These are phyloP conservation scores for Rhizopogon salebrosus DNA, from an alignment of 768 basidiomycete species.

Conservation along the genomic window DNA sequence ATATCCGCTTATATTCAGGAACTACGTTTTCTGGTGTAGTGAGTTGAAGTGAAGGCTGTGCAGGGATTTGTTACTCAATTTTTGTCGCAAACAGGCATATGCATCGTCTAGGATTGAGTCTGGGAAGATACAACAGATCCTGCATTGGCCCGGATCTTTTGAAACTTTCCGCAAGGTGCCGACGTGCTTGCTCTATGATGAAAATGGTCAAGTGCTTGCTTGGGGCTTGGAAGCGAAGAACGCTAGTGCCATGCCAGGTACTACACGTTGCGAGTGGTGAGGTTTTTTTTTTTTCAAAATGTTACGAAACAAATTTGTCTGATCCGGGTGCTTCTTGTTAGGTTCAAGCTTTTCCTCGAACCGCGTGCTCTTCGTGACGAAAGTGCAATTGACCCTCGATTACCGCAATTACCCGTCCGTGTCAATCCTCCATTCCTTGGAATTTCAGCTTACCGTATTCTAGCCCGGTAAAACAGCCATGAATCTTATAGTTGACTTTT, in stretches of 20 bases:
- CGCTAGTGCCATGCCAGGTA: constrained; percentile 61
- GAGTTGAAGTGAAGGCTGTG: constrained; percentile 27
- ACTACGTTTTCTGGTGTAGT: constrained; percentile 88
- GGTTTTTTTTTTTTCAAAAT: background rate
- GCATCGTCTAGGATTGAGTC: constrained; percentile 79
- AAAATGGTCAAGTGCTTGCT: constrained; percentile 64
- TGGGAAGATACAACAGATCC: constrained; percentile 78
- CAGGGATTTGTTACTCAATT: constrained; percentile 3
- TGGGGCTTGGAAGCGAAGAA: constrained; percentile 91
- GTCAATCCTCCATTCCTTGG: background rate
- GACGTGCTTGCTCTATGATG: constrained; percentile 80
- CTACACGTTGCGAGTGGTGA: constrained; percentile 52
- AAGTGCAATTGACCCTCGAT: constrained; percentile 64
- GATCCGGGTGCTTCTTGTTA: constrained; percentile 9
- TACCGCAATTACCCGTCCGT: constrained; percentile 69
- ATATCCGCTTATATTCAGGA: constrained; percentile 36
- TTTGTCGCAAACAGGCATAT: constrained; percentile 52
- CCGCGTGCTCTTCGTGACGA: constrained; percentile 75
- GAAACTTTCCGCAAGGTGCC: constrained; percentile 87
- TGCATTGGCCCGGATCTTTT: constrained; percentile 80
- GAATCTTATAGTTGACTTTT: constrained; percentile 80
- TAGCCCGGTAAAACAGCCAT: constrained; percentile 72
- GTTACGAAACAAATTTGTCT: too few species aligned
- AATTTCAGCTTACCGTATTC: constrained; percentile 9
- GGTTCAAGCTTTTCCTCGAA: constrained; percentile 87